Percentiles rank a stretch among this genome's conserved stretches.
These are phyloP conservation scores for Diversispora eburnea DNA, from an alignment of 192 early-diverging fungal species.

Conservation along the genomic window DNA sequence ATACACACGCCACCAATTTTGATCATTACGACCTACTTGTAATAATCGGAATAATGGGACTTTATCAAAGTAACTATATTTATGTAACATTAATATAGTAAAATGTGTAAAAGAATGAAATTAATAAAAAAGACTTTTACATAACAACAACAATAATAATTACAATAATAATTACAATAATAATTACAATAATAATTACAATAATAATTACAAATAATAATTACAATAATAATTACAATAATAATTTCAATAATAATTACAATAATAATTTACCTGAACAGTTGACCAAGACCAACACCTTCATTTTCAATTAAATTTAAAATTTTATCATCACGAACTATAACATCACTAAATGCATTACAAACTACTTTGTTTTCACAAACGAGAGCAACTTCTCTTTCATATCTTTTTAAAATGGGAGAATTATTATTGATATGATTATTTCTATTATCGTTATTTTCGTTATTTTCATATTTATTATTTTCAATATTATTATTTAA, in stretches of 20 bases:
- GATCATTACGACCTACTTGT: conserved; percentile 32
- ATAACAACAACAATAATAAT: too few relatives aligned
- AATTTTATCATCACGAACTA: conserved; percentile 36
- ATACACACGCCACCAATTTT: conserved; percentile 45
- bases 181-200: too few relatives aligned
- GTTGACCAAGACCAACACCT: conserved; percentile 44
- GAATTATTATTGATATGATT: not conserved
- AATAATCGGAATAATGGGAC: conserved; percentile 42
- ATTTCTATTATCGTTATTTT: not conserved
- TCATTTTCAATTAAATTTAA: conserved; percentile 39
- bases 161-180: too few relatives aligned
- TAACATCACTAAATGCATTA: conserved; percentile 40
- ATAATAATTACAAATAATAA: not conserved
- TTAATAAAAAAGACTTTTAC: too few relatives aligned
- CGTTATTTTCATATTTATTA: not conserved
- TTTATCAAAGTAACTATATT: conserved; percentile 34
- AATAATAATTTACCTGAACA: conserved; percentile 34
- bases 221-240: not conserved
- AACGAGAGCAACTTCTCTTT: conserved; percentile 43
- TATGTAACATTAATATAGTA: too few relatives aligned
- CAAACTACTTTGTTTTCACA: conserved; percentile 40
- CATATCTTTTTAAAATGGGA: conserved; percentile 34
- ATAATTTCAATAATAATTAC: not conserved
- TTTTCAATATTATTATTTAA: not conserved
- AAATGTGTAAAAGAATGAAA: too few relatives aligned